These are phyloP conservation scores for Eudorina sp. DNA, from an alignment of 139 green algal genomes.

Conservation along the genomic window DNA sequence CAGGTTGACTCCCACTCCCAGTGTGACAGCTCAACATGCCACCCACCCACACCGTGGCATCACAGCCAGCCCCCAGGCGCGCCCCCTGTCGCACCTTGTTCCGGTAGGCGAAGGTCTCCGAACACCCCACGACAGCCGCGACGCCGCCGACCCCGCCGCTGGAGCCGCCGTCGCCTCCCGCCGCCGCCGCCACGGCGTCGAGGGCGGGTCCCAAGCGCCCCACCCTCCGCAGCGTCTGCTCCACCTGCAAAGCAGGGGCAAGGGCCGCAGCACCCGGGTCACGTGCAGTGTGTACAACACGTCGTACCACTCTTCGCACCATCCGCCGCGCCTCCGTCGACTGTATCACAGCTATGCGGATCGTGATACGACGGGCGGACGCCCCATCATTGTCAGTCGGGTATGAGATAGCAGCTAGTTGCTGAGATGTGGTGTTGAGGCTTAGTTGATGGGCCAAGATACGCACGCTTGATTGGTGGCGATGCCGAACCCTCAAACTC, in stretches of 20 bases:
- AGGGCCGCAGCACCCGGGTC: background rate
- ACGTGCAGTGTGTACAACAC: no score
- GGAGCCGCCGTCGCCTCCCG: background rate
- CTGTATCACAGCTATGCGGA: no score
- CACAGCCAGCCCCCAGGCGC: background rate
- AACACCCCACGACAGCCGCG: background rate
- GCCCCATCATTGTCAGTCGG: no score
- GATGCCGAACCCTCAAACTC: no score
- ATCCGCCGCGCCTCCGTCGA: no score
- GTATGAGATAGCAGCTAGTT: no score
- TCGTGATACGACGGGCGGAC: no score
- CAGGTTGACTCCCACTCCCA: background rate
- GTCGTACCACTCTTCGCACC: no score
- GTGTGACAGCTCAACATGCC: background rate
- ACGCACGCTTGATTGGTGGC: no score
- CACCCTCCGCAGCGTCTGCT: conserved; percentile 75
- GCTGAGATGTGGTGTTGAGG: no score
- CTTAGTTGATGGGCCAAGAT: no score
- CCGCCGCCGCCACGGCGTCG: background rate
- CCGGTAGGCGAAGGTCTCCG: conserved; percentile 73
- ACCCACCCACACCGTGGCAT: background rate
- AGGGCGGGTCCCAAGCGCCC: conserved; percentile 62
- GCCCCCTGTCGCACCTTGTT: conserved; percentile 82
- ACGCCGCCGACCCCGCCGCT: background rate
- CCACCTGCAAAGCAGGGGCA: conserved; percentile 59